phyloP scores from a whole-genome alignment of 495 filamentous ascomycete genomes.

The Extremus antarcticus region DNA sequence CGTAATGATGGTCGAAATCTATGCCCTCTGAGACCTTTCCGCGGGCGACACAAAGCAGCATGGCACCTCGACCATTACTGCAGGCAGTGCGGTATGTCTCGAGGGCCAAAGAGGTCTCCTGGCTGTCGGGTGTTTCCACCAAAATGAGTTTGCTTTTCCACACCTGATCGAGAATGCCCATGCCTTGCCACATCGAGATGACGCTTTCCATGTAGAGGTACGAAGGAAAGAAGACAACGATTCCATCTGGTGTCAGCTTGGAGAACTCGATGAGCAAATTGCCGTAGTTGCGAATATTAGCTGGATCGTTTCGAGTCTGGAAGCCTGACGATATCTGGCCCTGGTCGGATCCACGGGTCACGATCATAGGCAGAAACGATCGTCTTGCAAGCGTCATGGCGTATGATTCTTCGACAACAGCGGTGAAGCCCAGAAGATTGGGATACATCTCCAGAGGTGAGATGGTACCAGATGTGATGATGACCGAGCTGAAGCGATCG shows the following conservation, averaged over 20 bases:
- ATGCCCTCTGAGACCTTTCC: slow-evolving; percentile 97
- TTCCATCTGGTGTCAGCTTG: slow-evolving; percentile 87
- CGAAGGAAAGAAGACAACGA: slow-evolving; percentile 97
- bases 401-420: slow-evolving; percentile 93
- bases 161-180: slow-evolving; percentile 92
- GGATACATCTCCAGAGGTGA: slow-evolving; percentile 98
- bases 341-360: slow-evolving; percentile 90
- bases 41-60: slow-evolving; percentile 86
- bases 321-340: slow-evolving; percentile 82
- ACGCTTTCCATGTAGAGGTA: slow-evolving; percentile 99
- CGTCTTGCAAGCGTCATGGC: slow-evolving; percentile 90
- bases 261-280: slow-evolving; percentile 85
- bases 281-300: slow-evolving; percentile 91
- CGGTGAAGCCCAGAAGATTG: slow-evolving; percentile 88
- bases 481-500: slow-evolving; percentile 92
- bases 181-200: slow-evolving; percentile 97
- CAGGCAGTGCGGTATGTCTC: slow-evolving; percentile 97
- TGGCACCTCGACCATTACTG: slow-evolving; percentile 88
- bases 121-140: slow-evolving; percentile 93
- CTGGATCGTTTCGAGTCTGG: slow-evolving; percentile 86
- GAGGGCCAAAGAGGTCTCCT: slow-evolving; percentile 89
- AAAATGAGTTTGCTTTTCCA: slow-evolving; percentile 99
- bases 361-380: slow-evolving; percentile 95
- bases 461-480: slow-evolving; percentile 96
- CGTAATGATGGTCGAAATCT: slow-evolving; percentile 99